Evolutionary conservation across 2,329 filamentous ascomycete genomes (phyloP), one percentile per base, ranked within the genome.

Genomic region (Juglanconis oblonga): DNA sequence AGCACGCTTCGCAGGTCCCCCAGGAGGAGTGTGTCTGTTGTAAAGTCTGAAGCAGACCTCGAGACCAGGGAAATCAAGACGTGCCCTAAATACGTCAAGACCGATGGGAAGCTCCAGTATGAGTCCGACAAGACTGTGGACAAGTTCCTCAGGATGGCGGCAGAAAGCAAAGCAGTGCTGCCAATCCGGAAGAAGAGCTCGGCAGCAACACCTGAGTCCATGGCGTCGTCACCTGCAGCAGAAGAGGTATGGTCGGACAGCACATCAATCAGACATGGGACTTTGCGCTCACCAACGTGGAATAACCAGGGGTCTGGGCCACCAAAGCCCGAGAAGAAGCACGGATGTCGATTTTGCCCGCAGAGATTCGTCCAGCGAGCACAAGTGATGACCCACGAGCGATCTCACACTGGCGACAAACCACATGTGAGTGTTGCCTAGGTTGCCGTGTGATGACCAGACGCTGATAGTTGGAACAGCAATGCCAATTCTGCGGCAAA

Each of bases 351-450:
- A 81, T 24, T 81, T 92, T 44, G 82, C 86, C 7, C 85, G 85
- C 45, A 98, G 94, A 73, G 80, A 81, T 98, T 97, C 73, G 86
- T 86, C 62, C 94, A 98, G 71, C 96, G 94, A 76, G 97, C 93
- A 1, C 94, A 98, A 68, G 82, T 97, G 10, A 90, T 95, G 63
- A 97, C 96, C 52, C 95, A 99, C 73, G 87, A 85, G 50, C 84
- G 93, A 65, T 88, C 90, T 4, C 95, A 99, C 74, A 97, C 91
- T 2, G 95, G 95, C 14, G 87, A 90, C 57, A 95, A 92, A 72
- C 94, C 94, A 62, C 97, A 94, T 72, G 89, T 96, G 78, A 80
- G 91, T 13, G n/a, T 36, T 2, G 13, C 4, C 45, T 17, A 7
- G 17, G 14, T 17, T 17, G 4, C n/a, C 8, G 44, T 17, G 44